These are phyloP conservation scores for Ampelomyces quisqualis DNA, from an alignment of 2,329 filamentous ascomycete species.

Conservation along the genomic window DNA sequence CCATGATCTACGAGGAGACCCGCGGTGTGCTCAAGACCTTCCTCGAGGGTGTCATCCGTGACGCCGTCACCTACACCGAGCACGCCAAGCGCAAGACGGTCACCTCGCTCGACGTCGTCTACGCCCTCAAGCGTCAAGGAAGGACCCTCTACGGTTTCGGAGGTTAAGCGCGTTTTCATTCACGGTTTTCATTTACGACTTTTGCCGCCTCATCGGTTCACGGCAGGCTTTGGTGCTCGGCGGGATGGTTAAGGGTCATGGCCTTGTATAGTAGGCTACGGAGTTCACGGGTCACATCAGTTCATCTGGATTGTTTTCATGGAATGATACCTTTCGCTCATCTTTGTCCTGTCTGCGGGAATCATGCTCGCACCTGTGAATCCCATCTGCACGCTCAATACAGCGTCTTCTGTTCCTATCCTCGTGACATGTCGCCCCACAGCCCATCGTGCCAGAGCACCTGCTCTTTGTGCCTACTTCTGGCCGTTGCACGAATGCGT, in stretches of 20 bases:
- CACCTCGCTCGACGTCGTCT: constrained; percentile 66
- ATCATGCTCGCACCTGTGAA: not conserved
- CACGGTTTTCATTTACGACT: constrained; percentile 42
- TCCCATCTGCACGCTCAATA: too few species aligned
- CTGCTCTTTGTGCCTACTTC: not conserved
- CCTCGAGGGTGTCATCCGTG: constrained; percentile 74
- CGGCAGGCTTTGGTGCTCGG: constrained; percentile 60
- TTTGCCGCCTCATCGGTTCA: constrained; percentile 45
- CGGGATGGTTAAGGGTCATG: constrained; percentile 31
- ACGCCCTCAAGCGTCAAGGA: constrained; percentile 65
- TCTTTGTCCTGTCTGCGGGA: constrained; percentile 6
- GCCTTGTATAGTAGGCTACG: constrained; percentile 40
- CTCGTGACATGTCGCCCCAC: too few species aligned
- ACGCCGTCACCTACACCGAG: constrained; percentile 76
- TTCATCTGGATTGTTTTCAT: constrained; percentile 31
- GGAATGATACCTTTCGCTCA: constrained; percentile 42
- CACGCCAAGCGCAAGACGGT: constrained; percentile 81
- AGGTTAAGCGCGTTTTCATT: constrained; percentile 62
- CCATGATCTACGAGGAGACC: constrained; percentile 77
- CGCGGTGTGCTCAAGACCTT: constrained; percentile 76
- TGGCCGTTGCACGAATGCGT: not conserved
- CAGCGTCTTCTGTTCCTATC: too few species aligned
- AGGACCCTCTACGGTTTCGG: constrained; percentile 83
- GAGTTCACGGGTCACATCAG: constrained; percentile 39
- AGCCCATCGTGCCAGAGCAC: not conserved